These are phyloP conservation scores for Hypoxylon sp. DNA, from an alignment of 2,329 filamentous ascomycete species.

Conservation along the genomic window DNA sequence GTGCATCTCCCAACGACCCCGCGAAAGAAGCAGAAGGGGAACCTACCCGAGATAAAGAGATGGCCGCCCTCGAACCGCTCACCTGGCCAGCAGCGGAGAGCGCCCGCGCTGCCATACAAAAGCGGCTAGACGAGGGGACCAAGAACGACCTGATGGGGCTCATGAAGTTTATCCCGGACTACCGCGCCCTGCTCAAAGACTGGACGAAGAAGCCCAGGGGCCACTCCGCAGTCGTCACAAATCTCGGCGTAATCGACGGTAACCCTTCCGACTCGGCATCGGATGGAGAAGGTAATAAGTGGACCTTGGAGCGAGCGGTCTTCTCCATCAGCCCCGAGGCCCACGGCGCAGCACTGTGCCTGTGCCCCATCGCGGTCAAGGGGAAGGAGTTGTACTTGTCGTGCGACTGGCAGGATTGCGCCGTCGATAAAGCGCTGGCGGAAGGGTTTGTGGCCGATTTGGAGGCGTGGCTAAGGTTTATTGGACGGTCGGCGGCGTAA, in stretches of 20 bases:
- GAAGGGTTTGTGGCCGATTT: slow-evolving; percentile 38
- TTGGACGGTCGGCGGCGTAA: slow-evolving; percentile 21
- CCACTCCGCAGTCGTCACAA: slow-evolving; percentile 35
- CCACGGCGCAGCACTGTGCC: slow-evolving; percentile 28
- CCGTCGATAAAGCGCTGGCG: slow-evolving; percentile 31
- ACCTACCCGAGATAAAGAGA: not conserved
- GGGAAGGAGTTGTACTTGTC: slow-evolving; percentile 37
- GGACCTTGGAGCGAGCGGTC: slow-evolving; percentile 40
- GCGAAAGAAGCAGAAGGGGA: not conserved
- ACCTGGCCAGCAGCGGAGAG: slow-evolving; percentile 47
- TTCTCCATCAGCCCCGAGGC: slow-evolving; percentile 42
- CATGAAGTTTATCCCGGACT: slow-evolving; percentile 49
- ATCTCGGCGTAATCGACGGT: slow-evolving; percentile 49
- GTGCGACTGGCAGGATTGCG: slow-evolving; percentile 40
- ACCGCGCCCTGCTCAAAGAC: slow-evolving; percentile 27
- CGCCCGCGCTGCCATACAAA: slow-evolving; percentile 50
- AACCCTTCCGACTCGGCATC: not conserved
- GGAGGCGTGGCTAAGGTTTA: slow-evolving; percentile 33
- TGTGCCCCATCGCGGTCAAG: slow-evolving; percentile 40
- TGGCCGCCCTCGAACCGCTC: slow-evolving; percentile 22
- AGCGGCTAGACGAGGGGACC: slow-evolving; percentile 48
- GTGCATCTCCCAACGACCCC: not conserved
- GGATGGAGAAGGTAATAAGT: slow-evolving; percentile 4
- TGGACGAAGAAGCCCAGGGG: slow-evolving; percentile 31
- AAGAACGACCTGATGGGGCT: slow-evolving; percentile 55